Evolutionary conservation across 768 basidiomycete genomes (phyloP).

Genomic region (Leucogyrophana mollusca): DNA sequence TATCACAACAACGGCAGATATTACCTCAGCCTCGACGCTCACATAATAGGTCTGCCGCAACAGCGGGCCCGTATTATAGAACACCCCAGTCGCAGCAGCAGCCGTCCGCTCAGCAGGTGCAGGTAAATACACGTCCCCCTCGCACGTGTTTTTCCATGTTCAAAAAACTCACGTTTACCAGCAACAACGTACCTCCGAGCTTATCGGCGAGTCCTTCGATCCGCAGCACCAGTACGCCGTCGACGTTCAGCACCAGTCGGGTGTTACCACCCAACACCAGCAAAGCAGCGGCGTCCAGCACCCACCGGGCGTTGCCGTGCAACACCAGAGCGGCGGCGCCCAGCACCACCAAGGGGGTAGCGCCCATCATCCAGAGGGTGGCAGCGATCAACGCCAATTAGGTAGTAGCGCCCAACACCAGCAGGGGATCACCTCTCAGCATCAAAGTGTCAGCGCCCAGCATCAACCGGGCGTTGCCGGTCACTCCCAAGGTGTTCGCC

Average conservation of each 20-base stretch:
- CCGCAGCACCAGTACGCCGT: slow-evolving; percentile 6
- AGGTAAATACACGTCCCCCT: slow-evolving; percentile 5
- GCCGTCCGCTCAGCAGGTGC: slow-evolving; percentile 24
- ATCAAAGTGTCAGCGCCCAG: background rate
- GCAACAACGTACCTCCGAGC: background rate
- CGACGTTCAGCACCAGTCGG: slow-evolving; percentile 5
- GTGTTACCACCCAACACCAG: background rate
- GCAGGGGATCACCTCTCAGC: slow-evolving; percentile 1
- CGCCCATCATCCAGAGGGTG: background rate
- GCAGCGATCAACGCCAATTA: background rate
- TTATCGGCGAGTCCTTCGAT: background rate
- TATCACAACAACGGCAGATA: background rate
- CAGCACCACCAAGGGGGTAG: slow-evolving; percentile 17
- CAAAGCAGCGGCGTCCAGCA: no score
- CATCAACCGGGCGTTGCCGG: background rate
- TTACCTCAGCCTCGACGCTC: background rate
- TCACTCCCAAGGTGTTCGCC: background rate
- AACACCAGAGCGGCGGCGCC: slow-evolving; percentile 26
- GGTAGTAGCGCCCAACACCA: background rate
- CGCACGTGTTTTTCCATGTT: slow-evolving; percentile 8
- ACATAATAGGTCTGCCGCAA: background rate
- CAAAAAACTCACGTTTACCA: no score
- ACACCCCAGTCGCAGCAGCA: slow-evolving; percentile 8
- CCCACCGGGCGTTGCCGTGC: slow-evolving; percentile 1
- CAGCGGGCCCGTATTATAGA: background rate